These are phyloP conservation scores for Pezicula radicicola DNA, from an alignment of 2,329 filamentous ascomycete genomes.

Conservation along the genomic window DNA sequence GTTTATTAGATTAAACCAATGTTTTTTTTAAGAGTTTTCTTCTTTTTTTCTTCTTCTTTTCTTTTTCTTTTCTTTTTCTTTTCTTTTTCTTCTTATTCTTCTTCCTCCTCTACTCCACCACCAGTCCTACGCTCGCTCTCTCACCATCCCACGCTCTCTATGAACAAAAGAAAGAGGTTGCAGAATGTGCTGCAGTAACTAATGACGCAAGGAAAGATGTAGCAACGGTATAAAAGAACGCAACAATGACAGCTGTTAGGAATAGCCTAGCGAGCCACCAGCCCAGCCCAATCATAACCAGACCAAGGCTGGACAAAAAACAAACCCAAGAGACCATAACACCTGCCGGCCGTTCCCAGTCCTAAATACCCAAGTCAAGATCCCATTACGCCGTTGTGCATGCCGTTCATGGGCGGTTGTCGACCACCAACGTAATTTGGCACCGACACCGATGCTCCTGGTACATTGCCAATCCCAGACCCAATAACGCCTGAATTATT, in stretches of 20 bases:
- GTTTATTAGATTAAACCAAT: too few species aligned
- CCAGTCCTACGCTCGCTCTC: not conserved
- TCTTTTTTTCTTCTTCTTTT: too few species aligned
- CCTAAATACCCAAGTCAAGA: slow-evolving; percentile 13
- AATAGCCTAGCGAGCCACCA: not conserved
- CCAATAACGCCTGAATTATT: slow-evolving; percentile 10
- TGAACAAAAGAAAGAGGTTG: slow-evolving; percentile 20
- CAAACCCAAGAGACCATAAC: slow-evolving; percentile 11
- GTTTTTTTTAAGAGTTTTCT: too few species aligned
- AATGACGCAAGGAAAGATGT: slow-evolving; percentile 5
- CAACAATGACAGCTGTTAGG: not conserved
- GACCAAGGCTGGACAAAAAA: slow-evolving; percentile 7
- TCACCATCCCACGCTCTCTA: not conserved
- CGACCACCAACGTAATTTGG: slow-evolving; percentile 21
- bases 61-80: too few species aligned
- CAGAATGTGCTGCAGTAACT: slow-evolving; percentile 24
- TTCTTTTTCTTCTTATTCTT: too few species aligned
- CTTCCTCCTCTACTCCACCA: not conserved
- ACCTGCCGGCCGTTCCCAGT: slow-evolving; percentile 9
- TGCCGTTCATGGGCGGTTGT: slow-evolving; percentile 18
- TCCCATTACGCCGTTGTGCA: slow-evolving; percentile 22
- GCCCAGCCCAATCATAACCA: slow-evolving; percentile 2
- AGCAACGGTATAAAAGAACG: slow-evolving; percentile 8
- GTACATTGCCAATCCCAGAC: slow-evolving; percentile 4
- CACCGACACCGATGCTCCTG: slow-evolving; percentile 13